These are phyloP conservation scores for Phlyctochytrium planicorne DNA, from an alignment of 192 early-diverging fungal species.

Conservation along the genomic window DNA sequence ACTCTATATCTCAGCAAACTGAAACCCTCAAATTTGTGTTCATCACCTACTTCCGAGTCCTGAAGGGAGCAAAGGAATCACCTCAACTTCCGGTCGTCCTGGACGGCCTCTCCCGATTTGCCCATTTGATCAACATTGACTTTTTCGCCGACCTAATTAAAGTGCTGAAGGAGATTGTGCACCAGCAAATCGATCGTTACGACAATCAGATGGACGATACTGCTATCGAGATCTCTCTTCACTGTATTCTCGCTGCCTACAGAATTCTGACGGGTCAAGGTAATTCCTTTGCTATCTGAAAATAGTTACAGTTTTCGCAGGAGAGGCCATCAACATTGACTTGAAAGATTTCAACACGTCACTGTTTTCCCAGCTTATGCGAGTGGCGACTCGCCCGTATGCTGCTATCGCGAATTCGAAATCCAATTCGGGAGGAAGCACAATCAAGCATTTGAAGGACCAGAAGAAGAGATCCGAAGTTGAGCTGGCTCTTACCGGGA, in stretches of 20 bases:
- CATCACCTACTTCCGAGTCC: constrained; percentile 90
- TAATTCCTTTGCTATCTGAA: constrained; percentile 21
- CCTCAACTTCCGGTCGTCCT: constrained; percentile 71
- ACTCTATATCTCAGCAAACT: constrained; percentile 58
- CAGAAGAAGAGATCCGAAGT: constrained; percentile 44
- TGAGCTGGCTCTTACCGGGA: constrained; percentile 77
- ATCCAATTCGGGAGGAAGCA: not conserved
- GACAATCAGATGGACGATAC: constrained; percentile 28
- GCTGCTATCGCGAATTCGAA: constrained; percentile 24
- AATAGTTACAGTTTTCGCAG: constrained; percentile 31
- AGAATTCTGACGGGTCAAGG: constrained; percentile 86
- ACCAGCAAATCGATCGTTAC: constrained; percentile 58
- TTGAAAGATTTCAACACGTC: constrained; percentile 86
- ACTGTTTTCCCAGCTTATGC: constrained; percentile 77
- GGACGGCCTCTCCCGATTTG: constrained; percentile 76
- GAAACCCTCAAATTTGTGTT: constrained; percentile 95
- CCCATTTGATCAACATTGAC: constrained; percentile 95
- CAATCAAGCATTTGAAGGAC: not conserved
- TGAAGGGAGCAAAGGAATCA: constrained; percentile 80
- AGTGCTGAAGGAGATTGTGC: constrained; percentile 79
- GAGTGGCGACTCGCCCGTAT: constrained; percentile 64
- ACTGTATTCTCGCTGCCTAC: constrained; percentile 88
- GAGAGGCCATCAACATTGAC: constrained; percentile 90
- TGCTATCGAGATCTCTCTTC: constrained; percentile 58
- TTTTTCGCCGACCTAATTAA: constrained; percentile 89